A percentile compares a stretch with the other conserved stretches of the same genome.
Conservation (phyloP, 2,329 filamentous ascomycete genomes). For the Sporothrix sp. region DNA sequence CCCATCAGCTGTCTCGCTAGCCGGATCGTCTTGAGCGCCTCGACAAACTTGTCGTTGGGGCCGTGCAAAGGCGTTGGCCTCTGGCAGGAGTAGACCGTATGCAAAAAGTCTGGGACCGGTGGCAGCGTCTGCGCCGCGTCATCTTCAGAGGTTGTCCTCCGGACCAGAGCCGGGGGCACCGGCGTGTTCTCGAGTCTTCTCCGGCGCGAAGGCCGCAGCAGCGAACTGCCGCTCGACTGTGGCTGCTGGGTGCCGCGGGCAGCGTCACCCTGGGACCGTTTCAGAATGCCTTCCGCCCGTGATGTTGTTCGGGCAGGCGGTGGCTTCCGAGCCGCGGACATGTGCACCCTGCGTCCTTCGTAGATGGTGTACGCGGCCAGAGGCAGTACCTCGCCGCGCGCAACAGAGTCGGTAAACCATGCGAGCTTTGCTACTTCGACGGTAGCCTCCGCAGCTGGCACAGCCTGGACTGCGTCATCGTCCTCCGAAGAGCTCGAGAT, state of each 20-base stretch:
- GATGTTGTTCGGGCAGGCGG: no score
- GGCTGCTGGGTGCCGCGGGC: background rate
- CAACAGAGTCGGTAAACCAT: slow-evolving; percentile 49
- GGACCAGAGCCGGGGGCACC: slow-evolving; percentile 36
- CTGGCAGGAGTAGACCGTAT: slow-evolving; percentile 67
- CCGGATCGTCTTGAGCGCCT: slow-evolving; percentile 64
- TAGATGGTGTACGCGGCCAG: slow-evolving; percentile 45
- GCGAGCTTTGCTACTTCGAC: slow-evolving; percentile 46
- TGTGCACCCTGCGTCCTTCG: slow-evolving; percentile 29
- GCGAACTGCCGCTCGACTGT: background rate
- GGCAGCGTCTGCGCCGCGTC: slow-evolving; percentile 51
- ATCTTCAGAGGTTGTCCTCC: slow-evolving; percentile 69
- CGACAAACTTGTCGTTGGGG: slow-evolving; percentile 68
- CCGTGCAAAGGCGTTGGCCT: slow-evolving; percentile 59
- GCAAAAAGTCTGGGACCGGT: slow-evolving; percentile 56
- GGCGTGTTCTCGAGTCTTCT: background rate
- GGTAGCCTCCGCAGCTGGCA: slow-evolving; percentile 4
- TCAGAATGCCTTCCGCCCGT: slow-evolving; percentile 22
- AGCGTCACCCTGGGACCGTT: slow-evolving; percentile 23
- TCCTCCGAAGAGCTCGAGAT: slow-evolving; percentile 20
- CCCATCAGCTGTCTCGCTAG: slow-evolving; percentile 58
- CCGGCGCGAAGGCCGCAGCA: background rate
- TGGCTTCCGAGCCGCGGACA: no score
- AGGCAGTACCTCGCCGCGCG: slow-evolving; percentile 35
- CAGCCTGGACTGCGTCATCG: slow-evolving; percentile 9